A percentile compares a stretch with the other conserved stretches of the same genome.
phyloP scores from a whole-genome alignment of 768 basidiomycete species.

The Termitomyces heimii region DNA sequence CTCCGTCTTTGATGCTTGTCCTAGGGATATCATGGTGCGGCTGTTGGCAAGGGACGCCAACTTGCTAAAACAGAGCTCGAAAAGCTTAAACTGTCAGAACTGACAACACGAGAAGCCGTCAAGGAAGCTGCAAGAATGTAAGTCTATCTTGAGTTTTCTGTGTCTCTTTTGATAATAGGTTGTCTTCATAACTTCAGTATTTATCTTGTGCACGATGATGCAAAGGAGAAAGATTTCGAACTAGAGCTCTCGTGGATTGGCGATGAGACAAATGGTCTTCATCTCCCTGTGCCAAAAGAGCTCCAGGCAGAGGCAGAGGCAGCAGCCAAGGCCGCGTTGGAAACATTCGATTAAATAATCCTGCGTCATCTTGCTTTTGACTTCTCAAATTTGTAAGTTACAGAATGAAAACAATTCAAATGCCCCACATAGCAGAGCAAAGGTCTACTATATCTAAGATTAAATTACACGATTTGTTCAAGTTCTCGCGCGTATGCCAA shows the following conservation, averaged over 20 bases:
- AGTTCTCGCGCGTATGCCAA: constrained; percentile 80
- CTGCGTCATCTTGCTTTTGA: constrained; percentile 11
- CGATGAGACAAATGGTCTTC: constrained; percentile 72
- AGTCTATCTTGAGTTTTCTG: constrained; percentile 21
- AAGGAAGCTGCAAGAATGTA: constrained; percentile 94
- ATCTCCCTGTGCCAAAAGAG: constrained; percentile 81
- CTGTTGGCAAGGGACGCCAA: constrained; percentile 98
- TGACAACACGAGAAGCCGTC: constrained; percentile 82
- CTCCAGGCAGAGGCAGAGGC: constrained; percentile 80
- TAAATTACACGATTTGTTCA: constrained; percentile 81
- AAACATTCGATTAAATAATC: constrained; percentile 40
- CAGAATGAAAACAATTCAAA: constrained; percentile 4
- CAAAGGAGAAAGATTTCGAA: constrained; percentile 98
- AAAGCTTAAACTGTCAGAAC: constrained; percentile 82
- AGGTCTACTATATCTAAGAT: constrained; percentile 22
- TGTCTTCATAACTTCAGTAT: constrained; percentile 48
- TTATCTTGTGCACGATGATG: constrained; percentile 95
- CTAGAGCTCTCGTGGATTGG: constrained; percentile 98
- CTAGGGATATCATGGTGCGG: constrained; percentile 92
- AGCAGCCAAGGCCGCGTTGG: constrained; percentile 82
- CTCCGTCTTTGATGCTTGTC: background rate
- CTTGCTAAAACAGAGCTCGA: constrained; percentile 98
- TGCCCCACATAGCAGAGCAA: background rate
- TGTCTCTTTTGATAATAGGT: background rate
- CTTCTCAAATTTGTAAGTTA: constrained; percentile 5